Evolutionary conservation across 176 grass and related monocot species (phyloP).

Genomic region (Dactylis glomerata): DNA sequence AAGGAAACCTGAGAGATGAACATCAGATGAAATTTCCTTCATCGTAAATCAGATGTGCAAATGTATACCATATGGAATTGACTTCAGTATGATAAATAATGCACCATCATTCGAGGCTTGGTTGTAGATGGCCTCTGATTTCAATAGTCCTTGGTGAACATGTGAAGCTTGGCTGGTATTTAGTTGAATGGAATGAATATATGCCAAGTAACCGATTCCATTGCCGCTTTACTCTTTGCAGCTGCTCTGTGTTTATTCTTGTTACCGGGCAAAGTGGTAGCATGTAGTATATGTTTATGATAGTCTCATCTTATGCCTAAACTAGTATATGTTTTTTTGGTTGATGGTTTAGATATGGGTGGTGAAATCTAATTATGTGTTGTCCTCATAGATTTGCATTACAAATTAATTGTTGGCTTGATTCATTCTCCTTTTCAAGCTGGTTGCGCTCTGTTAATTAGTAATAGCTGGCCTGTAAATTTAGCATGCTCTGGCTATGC

Average conservation of each 20-base stretch:
- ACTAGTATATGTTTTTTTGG: background rate
- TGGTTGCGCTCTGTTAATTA: too few species aligned
- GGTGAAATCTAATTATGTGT: background rate
- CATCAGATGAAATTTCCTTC: constrained; percentile 36
- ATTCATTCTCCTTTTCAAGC: too few species aligned
- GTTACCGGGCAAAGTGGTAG: background rate
- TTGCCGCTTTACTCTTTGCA: background rate
- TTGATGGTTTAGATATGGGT: background rate
- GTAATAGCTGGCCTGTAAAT: too few species aligned
- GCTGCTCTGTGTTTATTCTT: background rate
- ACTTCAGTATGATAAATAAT: constrained; percentile 25
- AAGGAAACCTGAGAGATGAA: constrained; percentile 13
- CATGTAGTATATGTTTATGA: background rate
- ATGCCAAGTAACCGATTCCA: background rate
- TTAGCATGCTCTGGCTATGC: too few species aligned
- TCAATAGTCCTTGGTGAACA: background rate
- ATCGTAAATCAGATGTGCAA: constrained; percentile 21
- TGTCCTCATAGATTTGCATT: background rate
- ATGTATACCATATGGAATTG: constrained; percentile 30
- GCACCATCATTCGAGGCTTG: background rate
- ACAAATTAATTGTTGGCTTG: too few species aligned
- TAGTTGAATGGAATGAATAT: background rate
- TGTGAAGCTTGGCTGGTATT: background rate
- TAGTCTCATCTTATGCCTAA: background rate
- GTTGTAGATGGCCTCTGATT: constrained; percentile 25